Evolutionary conservation across 345 rosid species (phyloP).

Genomic region (Raphanus raphanistrum): DNA sequence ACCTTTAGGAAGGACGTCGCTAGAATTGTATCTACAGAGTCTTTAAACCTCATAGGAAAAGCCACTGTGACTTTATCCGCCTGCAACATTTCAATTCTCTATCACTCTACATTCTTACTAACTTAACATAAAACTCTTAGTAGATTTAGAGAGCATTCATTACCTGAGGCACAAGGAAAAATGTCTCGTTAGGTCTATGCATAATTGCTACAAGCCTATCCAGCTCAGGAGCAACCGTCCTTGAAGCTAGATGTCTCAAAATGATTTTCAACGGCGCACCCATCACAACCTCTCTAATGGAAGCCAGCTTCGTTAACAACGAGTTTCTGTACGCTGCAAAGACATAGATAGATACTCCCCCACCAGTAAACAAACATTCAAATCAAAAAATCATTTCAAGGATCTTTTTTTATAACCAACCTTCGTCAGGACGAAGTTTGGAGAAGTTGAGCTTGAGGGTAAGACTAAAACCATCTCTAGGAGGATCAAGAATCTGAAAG

Average conservation of each 20-base stretch:
- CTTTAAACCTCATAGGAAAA: slow-evolving; percentile 92
- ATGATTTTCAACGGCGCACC: slow-evolving; percentile 84
- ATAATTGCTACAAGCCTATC: slow-evolving; percentile 72
- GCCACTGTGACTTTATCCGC: slow-evolving; percentile 83
- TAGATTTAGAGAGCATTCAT: background rate
- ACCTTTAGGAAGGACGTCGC: slow-evolving; percentile 97
- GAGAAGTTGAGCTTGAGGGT: slow-evolving; percentile 84
- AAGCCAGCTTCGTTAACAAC: slow-evolving; percentile 74
- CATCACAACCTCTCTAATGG: slow-evolving; percentile 83
- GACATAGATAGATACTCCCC: background rate
- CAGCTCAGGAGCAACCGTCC: slow-evolving; percentile 56
- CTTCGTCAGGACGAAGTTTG: slow-evolving; percentile 89
- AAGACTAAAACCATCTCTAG: slow-evolving; percentile 89
- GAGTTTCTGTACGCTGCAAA: slow-evolving; percentile 58
- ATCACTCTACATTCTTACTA: slow-evolving; percentile 7
- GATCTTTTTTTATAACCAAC: slow-evolving; percentile 34
- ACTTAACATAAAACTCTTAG: background rate
- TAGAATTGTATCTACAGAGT: slow-evolving; percentile 71
- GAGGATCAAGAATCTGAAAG: slow-evolving; percentile 98
- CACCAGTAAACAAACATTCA: background rate
- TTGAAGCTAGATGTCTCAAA: slow-evolving; percentile 71
- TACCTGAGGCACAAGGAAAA: slow-evolving; percentile 84
- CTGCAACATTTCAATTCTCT: slow-evolving; percentile 42
- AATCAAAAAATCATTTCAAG: background rate
- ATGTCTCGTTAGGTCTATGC: slow-evolving; percentile 96